These are phyloP conservation scores for Sphaerulina populicola DNA, from an alignment of 2,329 filamentous ascomycete genomes.

Conservation along the genomic window DNA sequence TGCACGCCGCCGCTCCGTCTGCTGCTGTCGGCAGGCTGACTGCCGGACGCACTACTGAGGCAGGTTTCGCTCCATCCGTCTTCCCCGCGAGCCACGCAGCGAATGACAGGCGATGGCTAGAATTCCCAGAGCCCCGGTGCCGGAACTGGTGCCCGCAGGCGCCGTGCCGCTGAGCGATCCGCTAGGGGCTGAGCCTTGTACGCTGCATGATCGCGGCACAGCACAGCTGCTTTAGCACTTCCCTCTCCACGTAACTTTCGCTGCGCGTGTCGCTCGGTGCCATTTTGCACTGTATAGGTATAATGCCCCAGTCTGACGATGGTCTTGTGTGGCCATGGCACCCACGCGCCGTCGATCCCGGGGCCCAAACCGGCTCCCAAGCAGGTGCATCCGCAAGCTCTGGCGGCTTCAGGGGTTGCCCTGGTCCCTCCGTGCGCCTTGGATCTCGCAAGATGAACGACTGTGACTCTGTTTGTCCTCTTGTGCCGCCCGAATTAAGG, in stretches of 20 bases:
- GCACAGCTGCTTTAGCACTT: neutral
- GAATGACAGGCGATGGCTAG: constrained; percentile 7
- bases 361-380: constrained; percentile 12
- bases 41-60: constrained; percentile 10
- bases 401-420: constrained; percentile 9
- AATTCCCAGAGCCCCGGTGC: constrained; percentile 15
- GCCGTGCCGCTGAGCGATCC: neutral
- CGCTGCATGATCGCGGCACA: neutral
- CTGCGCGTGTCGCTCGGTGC: neutral
- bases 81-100: constrained; percentile 6
- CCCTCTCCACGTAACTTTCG: neutral
- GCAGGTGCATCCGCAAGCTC: constrained; percentile 13
- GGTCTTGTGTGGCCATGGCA: constrained; percentile 10
- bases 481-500: no score
- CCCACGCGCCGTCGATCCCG: constrained; percentile 15
- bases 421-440: constrained; percentile 7
- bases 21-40: constrained; percentile 9
- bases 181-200: no score
- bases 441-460: constrained; percentile 7
- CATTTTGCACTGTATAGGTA: neutral
- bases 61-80: constrained; percentile 7
- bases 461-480: neutral
- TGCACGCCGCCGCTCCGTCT: constrained; percentile 14
- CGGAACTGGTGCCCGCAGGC: constrained; percentile 15
- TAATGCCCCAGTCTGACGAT: no score